Conservation (phyloP, 106 monocot species). For the Dendrobium huoshanense region DNA sequence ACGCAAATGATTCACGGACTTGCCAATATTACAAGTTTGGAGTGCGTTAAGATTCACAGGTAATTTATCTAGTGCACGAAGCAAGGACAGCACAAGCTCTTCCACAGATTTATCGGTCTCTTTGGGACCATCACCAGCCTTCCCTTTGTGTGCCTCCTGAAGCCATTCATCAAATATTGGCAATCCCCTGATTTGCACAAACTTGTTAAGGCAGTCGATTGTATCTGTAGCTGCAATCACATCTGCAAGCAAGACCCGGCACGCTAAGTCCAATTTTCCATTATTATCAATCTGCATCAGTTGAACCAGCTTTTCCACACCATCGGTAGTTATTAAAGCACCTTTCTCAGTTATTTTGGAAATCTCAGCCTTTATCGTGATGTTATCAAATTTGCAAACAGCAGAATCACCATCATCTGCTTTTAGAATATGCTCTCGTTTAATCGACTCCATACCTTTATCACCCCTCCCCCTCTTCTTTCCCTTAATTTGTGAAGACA, state of each 20-base stretch:
- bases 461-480: slow-evolving; percentile 81
- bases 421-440: slow-evolving; percentile 49
- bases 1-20: slow-evolving; percentile 76
- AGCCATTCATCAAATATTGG: slow-evolving; percentile 77
- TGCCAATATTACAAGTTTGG: slow-evolving; percentile 73
- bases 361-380: slow-evolving; percentile 59
- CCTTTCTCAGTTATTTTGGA: slow-evolving; percentile 85
- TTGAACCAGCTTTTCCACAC: slow-evolving; percentile 70
- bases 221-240: slow-evolving; percentile 89
- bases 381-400: slow-evolving; percentile 35
- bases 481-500: slow-evolving; percentile 46
- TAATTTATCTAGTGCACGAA: slow-evolving; percentile 80
- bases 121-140: slow-evolving; percentile 65
- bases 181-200: slow-evolving; percentile 73
- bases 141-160: slow-evolving; percentile 83
- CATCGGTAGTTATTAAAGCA: slow-evolving; percentile 52
- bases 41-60: slow-evolving; percentile 82
- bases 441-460: slow-evolving; percentile 44
- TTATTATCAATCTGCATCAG: slow-evolving; percentile 80
- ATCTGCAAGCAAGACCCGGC: slow-evolving; percentile 67
- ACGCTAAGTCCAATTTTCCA: slow-evolving; percentile 67
- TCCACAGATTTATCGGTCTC: slow-evolving; percentile 72
- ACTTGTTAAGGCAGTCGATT: slow-evolving; percentile 65
- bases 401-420: slow-evolving; percentile 53
- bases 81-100: slow-evolving; percentile 64